A percentile compares a stretch with the other conserved stretches of the same genome.
Conservation (phyloP, 2,329 filamentous ascomycete species). For the Dryadomyces quercivorus region DNA sequence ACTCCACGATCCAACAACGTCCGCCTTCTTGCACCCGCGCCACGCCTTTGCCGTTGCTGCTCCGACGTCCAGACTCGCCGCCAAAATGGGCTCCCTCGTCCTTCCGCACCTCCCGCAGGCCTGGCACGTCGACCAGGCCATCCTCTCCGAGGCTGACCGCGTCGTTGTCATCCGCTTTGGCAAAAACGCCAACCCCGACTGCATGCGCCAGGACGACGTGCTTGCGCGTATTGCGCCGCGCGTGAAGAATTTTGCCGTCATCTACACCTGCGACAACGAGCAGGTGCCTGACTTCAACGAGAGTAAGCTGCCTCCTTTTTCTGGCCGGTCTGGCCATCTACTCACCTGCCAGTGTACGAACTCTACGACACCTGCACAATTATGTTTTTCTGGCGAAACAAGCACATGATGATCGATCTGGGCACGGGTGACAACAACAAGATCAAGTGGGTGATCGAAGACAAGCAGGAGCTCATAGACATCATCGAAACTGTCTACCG, state of each 20-base stretch:
- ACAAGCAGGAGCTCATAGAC: constrained; percentile 97
- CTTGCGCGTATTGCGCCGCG: constrained; percentile 87
- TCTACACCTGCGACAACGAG: constrained; percentile 91
- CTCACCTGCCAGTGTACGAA: constrained; percentile 80
- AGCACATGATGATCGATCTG: constrained; percentile 98
- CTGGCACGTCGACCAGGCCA: constrained; percentile 98
- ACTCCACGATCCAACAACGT: background rate
- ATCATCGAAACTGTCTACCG: constrained; percentile 97
- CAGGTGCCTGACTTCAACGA: constrained; percentile 84
- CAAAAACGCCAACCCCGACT: constrained; percentile 70
- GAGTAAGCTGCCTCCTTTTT: constrained; percentile 7
- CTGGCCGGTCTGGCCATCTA: constrained; percentile 24
- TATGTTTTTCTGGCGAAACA: constrained; percentile 84
- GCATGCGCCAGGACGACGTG: constrained; percentile 72
- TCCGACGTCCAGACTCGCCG: background rate
- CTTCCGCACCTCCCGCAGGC: constrained; percentile 82
- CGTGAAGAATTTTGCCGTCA: constrained; percentile 85
- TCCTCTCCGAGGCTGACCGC: constrained; percentile 77
- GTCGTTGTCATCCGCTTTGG: constrained; percentile 91
- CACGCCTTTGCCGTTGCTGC: background rate
- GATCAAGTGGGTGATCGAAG: constrained; percentile 46
- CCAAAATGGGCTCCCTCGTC: constrained; percentile 64
- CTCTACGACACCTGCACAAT: constrained; percentile 68
- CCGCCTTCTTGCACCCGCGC: background rate
- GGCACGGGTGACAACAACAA: constrained; percentile 94